Percentiles rank a stretch among this genome's conserved stretches.
Conservation (phyloP, 192 early-diverging fungal genomes). For the Mortierella alpina region DNA sequence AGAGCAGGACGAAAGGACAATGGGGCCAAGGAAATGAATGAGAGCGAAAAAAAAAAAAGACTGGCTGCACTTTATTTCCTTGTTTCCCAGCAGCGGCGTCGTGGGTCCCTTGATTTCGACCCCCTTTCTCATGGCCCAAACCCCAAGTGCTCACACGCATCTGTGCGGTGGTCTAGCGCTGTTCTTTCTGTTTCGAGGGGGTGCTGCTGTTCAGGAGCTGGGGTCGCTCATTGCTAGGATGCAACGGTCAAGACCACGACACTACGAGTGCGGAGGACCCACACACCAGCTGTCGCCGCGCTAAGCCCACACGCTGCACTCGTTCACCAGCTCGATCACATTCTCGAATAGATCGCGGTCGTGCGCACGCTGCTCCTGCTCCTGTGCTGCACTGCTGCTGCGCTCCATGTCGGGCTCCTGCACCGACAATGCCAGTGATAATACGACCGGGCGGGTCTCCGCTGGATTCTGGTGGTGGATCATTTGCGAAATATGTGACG, state of each 20-base stretch:
- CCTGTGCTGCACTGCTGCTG: not conserved
- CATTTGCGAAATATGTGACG: constrained; percentile 60
- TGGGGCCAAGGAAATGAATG: no score
- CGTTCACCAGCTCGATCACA: constrained; percentile 53
- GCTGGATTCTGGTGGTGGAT: constrained; percentile 61
- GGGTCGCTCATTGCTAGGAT: no score
- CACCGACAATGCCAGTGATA: constrained; percentile 59
- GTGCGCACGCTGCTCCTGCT: constrained; percentile 25
- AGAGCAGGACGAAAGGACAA: not conserved
- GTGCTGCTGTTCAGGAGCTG: no score
- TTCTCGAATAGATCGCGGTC: constrained; percentile 57
- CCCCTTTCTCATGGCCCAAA: no score
- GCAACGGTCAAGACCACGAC: no score
- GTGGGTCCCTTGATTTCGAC: no score
- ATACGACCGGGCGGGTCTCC: constrained; percentile 57
- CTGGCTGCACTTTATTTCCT: not conserved
- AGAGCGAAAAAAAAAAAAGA: not conserved
- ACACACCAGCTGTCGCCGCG: not conserved
- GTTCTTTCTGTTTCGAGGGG: no score
- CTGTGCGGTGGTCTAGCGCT: no score
- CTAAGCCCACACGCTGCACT: constrained; percentile 54
- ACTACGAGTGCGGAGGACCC: no score
- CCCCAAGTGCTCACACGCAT: no score
- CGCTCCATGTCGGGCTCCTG: constrained; percentile 31
- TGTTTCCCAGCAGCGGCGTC: no score